Evolutionary conservation across 2,329 filamentous ascomycete species (phyloP), one percentile per base, ranked within the genome.

Genomic region (Ophiocordyceps robertsii): DNA sequence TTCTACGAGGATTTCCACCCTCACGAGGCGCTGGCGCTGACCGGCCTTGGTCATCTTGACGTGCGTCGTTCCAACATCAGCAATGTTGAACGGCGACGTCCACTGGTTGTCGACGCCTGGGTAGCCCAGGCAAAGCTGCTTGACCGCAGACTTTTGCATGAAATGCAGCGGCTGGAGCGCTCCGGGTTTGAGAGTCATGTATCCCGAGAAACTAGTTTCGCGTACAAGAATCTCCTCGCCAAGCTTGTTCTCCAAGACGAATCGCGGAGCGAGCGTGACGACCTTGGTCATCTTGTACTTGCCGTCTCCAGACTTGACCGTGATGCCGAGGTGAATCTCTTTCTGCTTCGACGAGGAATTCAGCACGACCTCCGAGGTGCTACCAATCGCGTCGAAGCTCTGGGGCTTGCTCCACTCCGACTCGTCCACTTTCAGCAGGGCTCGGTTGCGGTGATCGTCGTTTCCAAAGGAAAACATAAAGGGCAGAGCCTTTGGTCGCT

Each of bases 261-360:
- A 98, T 21, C 92, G 78, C 24, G 93, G 92, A 0, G 92, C 81
- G 35, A 98, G 75, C 1, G 89, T 95, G 24, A 98, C 85, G 12
- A 95, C 84, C 65, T 95, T 96, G 16, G 87, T 93, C 69, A 98
- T 71, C 61, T 95, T 96, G 68, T 96, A 98, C 63, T 98, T 98
- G 54, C 92, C 92, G 55, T 95, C 84, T 11, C 92, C 92, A 44
- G 93, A 83, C 44, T 85, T 79, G 29, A 98, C 82, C 2, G 82
- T 90, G 39, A 98, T 79, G 38, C 92, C 92, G 7, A 93, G 73
- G 54, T 96, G 88, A 54, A 96, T 89, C 60, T 98, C 92, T 3
- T 81, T 81, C 44, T 71, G 73, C 37, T 76, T 80, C 36, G 73
- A 75, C 2, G 74, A 65, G 0, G 88, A 86, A 40, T 84, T 82